These are phyloP conservation scores for Xylariaceae sp. DNA, from an alignment of 2,329 filamentous ascomycete genomes.

Conservation along the genomic window DNA sequence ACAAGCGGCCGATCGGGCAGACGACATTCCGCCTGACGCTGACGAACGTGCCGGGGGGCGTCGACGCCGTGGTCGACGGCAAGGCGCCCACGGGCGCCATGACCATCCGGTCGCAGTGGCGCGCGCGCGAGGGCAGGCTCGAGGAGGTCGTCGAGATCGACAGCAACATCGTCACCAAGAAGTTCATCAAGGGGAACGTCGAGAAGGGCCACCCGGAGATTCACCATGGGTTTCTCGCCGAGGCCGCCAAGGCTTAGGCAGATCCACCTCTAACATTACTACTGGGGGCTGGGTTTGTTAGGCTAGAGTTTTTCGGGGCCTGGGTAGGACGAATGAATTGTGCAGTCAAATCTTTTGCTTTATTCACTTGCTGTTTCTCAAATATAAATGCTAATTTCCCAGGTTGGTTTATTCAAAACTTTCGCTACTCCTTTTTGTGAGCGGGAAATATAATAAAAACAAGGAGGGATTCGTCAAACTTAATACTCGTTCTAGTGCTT, in stretches of 20 bases:
- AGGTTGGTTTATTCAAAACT: too few relatives aligned
- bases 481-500: too few relatives aligned
- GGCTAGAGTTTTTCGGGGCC: too few relatives aligned
- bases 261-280: too few relatives aligned
- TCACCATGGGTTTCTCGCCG: conserved; percentile 26
- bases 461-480: too few relatives aligned
- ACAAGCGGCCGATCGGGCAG: conserved; percentile 49
- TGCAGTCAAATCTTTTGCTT: too few relatives aligned
- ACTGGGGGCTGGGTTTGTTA: too few relatives aligned
- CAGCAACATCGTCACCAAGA: conserved; percentile 37
- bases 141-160: conserved; percentile 38
- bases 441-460: too few relatives aligned
- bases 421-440: too few relatives aligned
- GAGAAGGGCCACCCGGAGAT: conserved; percentile 37
- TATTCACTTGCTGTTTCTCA: too few relatives aligned
- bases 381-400: too few relatives aligned
- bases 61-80: conserved; percentile 37
- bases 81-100: conserved; percentile 35
- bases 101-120: conserved; percentile 28
- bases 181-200: conserved; percentile 38
- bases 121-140: conserved; percentile 24
- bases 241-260: conserved; percentile 21
- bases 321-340: too few relatives aligned
- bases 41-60: conserved; percentile 33
- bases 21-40: conserved; percentile 37